phyloP scores from a whole-genome alignment of 176 grass and related monocot species.

The Ensete glaucum region DNA sequence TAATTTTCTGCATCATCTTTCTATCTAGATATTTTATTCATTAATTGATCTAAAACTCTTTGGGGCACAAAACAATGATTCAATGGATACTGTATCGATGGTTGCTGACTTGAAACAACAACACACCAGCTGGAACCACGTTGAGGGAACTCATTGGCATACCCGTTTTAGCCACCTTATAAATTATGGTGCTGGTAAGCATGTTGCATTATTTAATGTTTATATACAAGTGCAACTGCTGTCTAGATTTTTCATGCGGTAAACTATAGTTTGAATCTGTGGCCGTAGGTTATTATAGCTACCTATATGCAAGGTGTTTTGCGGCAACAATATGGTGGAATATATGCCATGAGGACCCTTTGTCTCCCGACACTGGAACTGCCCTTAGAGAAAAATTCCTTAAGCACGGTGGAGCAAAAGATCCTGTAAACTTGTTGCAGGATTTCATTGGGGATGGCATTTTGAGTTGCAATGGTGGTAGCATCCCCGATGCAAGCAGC shows the following conservation, averaged over 20 bases:
- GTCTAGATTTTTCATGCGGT: background rate
- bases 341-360: conserved; percentile 56
- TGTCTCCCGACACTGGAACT: conserved; percentile 51
- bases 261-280: background rate
- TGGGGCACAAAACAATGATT: conserved; percentile 51
- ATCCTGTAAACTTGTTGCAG: conserved; percentile 59
- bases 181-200: conserved; percentile 77
- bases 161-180: conserved; percentile 78
- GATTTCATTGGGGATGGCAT: conserved; percentile 57
- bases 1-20: conserved; percentile 5
- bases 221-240: background rate
- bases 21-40: conserved; percentile 73
- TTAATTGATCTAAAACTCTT: conserved; percentile 83
- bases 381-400: conserved; percentile 52
- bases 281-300: conserved; percentile 78
- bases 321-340: conserved; percentile 85
- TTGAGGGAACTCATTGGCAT: conserved; percentile 79
- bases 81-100: conserved; percentile 66
- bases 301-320: conserved; percentile 93
- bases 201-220: background rate
- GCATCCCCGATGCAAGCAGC: conserved; percentile 53
- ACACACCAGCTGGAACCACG: conserved; percentile 72
- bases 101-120: conserved; percentile 65
- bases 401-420: conserved; percentile 54
- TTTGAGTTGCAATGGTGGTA: conserved; percentile 40